Conservation (phyloP, 768 basidiomycete species). For the Calocybe indica region DNA sequence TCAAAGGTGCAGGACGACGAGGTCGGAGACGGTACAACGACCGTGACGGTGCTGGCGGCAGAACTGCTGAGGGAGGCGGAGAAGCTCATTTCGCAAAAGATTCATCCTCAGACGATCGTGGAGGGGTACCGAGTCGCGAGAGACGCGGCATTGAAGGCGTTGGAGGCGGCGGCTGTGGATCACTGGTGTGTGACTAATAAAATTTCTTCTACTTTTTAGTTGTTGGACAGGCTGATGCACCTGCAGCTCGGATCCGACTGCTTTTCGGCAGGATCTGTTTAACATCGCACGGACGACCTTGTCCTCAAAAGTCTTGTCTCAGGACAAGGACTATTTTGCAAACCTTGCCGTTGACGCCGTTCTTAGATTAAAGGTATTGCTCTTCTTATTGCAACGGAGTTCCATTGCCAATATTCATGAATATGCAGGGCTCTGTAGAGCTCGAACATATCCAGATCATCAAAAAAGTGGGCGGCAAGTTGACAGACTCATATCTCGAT, state of each 20-base stretch:
- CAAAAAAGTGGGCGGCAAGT: constrained; percentile 98
- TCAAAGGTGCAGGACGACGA: constrained; percentile 99
- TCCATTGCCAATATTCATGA: background rate
- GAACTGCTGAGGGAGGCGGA: constrained; percentile 94
- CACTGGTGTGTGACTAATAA: constrained; percentile 55
- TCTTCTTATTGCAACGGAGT: background rate
- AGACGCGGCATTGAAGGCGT: constrained; percentile 72
- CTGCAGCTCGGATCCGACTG: constrained; percentile 58
- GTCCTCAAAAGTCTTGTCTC: constrained; percentile 92
- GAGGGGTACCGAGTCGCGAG: constrained; percentile 96
- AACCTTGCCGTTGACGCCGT: constrained; percentile 98
- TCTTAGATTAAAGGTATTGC: constrained; percentile 71
- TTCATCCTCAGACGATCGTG: constrained; percentile 97
- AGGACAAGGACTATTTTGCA: constrained; percentile 97
- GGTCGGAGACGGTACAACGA: constrained; percentile 93
- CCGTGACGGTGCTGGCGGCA: constrained; percentile 86
- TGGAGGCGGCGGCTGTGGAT: constrained; percentile 80
- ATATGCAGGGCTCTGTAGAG: constrained; percentile 80
- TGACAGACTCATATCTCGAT: constrained; percentile 96
- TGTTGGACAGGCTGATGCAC: background rate
- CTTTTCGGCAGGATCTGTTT: constrained; percentile 86
- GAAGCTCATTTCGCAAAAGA: constrained; percentile 84
- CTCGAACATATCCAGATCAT: constrained; percentile 99
- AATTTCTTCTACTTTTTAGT: too few species aligned
- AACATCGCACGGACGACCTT: constrained; percentile 96